Base-by-base conservation (phyloP, 192 early-diverging fungal genomes). In the Glomus cerebriforme region DNA sequence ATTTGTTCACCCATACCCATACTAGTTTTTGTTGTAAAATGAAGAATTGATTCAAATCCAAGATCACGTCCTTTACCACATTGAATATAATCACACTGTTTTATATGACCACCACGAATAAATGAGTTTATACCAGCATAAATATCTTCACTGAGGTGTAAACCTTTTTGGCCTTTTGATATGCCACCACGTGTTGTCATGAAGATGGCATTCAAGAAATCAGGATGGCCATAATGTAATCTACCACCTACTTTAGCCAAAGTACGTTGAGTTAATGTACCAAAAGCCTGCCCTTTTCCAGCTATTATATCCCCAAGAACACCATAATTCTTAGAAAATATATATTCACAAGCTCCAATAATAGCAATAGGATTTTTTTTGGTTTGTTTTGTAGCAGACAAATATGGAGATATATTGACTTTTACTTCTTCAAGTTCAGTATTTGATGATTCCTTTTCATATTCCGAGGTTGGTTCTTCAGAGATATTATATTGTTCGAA, bases 1-100 rank as follows among this genome's bases (percentile, higher is more conserved):
- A 96, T 94, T 85, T 96, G 95, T 84, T 96, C 95, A 62, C 93
- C 93, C 95, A 96, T 96, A 76, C 95, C 95, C 9, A 93, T 93
- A 64, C 94, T 93, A 65, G 96, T 95, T 84, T 96, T 96, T 67
- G 95, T 93, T 77, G 93, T 93, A 79, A 95, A 96, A 82, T 93
- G 93, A 80, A 96, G 92, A 73, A 94, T 92, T 8, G 95, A 96
- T 68, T 91, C 92, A 87, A 96, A 94, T 9, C 94, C 93, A 62
- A 96, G 87, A 84, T 96, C 95, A 81, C 93, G 92, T 8, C 95
- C 95, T 86, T 96, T 96, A 47, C 95, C 94, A 81, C 93, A 94
- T 85, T 96, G 95, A 80, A 91, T 94, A 86, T 96, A 96, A 83
- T 96, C 95, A 3, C 92, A 90, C 85, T 96, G 95, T 82, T 94